Evolutionary conservation across 352 stramenopile species (phyloP).

Genomic region (Phytopythium boreale): DNA sequence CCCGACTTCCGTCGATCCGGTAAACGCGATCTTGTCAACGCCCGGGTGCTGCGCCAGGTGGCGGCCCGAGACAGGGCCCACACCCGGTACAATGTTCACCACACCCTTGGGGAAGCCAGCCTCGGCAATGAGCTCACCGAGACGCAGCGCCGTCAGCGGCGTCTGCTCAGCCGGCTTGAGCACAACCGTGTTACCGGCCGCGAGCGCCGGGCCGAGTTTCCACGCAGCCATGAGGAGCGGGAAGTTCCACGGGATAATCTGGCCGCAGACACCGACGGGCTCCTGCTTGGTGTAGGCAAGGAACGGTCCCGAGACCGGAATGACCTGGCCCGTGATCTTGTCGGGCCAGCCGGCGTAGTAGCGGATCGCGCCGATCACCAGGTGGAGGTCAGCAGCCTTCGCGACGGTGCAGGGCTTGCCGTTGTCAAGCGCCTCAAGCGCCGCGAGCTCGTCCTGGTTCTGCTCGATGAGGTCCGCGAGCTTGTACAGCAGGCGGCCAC

Average conservation of each 20-base stretch:
- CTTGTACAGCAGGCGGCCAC: conserved; percentile 41
- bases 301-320: conserved; percentile 52
- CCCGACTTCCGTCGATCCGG: conserved; percentile 61
- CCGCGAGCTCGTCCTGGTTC: conserved; percentile 60
- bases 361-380: conserved; percentile 84
- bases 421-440: conserved; percentile 92
- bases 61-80: conserved; percentile 33
- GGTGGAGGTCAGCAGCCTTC: conserved; percentile 80
- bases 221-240: conserved; percentile 94
- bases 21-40: conserved; percentile 86
- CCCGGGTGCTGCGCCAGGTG: conserved; percentile 44
- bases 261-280: conserved; percentile 88
- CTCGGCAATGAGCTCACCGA: conserved; percentile 82
- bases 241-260: conserved; percentile 98
- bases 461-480: conserved; percentile 56
- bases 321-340: conserved; percentile 74
- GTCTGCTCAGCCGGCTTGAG: conserved; percentile 95
- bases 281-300: conserved; percentile 70
- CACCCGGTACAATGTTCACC: conserved; percentile 79
- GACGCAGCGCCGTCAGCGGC: conserved; percentile 89
- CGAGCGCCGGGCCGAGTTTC: conserved; percentile 90
- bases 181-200: conserved; percentile 91
- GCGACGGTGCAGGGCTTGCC: conserved; percentile 92
- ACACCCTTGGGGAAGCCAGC: conserved; percentile 81
- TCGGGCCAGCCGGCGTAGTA: conserved; percentile 92